Percentiles rank a stretch among this genome's conserved stretches.
Evolutionary conservation across 306 rosid species (phyloP).

Genomic region (Quillaja saponaria): DNA sequence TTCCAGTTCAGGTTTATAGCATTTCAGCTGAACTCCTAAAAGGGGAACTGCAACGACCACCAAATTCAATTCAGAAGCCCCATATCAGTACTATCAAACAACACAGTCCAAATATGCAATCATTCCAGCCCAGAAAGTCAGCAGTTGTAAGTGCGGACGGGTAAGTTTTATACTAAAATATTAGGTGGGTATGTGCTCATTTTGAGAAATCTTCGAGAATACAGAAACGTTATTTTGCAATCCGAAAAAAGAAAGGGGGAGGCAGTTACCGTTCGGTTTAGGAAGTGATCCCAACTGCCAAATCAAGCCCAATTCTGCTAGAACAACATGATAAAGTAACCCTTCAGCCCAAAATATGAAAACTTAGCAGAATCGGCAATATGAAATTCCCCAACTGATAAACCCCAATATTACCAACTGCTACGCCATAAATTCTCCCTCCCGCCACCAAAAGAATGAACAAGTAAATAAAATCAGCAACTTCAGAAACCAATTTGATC

Average conservation of each 20-base stretch:
- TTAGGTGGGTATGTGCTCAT: neutral
- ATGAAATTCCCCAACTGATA: slow-evolving; percentile 22
- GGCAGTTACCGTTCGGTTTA: slow-evolving; percentile 18
- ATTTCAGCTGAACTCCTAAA: slow-evolving; percentile 3
- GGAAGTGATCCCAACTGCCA: slow-evolving; percentile 35
- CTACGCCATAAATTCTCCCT: slow-evolving; percentile 10
- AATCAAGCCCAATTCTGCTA: slow-evolving; percentile 25
- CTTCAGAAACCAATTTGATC: slow-evolving; percentile 24
- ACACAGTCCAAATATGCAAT: slow-evolving; percentile 10
- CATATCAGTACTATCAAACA: neutral
- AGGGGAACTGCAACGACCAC: slow-evolving; percentile 11
- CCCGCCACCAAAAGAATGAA: neutral
- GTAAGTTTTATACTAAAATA: slow-evolving; percentile 19
- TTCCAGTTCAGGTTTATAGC: neutral
- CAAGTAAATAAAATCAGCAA: slow-evolving; percentile 18
- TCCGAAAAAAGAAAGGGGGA: neutral
- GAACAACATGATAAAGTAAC: slow-evolving; percentile 13
- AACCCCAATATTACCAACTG: slow-evolving; percentile 27
- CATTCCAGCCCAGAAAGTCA: slow-evolving; percentile 4
- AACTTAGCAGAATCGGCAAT: slow-evolving; percentile 25
- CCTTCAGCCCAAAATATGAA: slow-evolving; percentile 26
- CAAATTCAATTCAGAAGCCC: slow-evolving; percentile 1
- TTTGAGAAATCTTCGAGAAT: neutral
- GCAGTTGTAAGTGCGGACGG: slow-evolving; percentile 2
- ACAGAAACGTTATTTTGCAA: neutral